Percentiles rank a stretch among this genome's conserved stretches.
These are phyloP conservation scores for Candida alai DNA, from an alignment of 805 yeast species.

Conservation along the genomic window DNA sequence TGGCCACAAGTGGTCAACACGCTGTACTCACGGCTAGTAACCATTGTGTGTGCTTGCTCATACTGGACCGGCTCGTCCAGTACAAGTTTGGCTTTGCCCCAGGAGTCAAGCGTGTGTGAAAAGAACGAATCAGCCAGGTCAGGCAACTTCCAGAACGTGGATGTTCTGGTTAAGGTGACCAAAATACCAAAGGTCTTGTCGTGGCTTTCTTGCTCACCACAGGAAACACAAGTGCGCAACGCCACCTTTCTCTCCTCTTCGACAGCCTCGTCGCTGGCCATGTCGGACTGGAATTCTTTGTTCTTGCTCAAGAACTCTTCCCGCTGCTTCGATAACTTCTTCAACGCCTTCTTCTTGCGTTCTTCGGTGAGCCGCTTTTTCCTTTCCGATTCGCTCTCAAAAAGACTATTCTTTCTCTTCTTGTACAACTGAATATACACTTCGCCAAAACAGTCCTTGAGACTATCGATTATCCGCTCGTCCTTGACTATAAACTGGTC, in stretches of 20 bases:
- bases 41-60: too few relatives aligned
- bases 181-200: conserved; percentile 58
- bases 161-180: conserved; percentile 42
- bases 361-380: conserved; percentile 55
- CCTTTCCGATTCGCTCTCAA: conserved; percentile 55
- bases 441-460: conserved; percentile 56
- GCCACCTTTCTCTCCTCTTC: conserved; percentile 15
- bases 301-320: conserved; percentile 40
- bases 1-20: conserved; percentile 49
- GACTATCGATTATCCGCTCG: conserved; percentile 45
- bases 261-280: conserved; percentile 5
- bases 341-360: conserved; percentile 58
- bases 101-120: conserved; percentile 18
- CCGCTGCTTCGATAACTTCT: conserved; percentile 57
- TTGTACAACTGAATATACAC: conserved; percentile 48
- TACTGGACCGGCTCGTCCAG: conserved; percentile 13
- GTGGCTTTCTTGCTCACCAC: conserved; percentile 49
- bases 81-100: conserved; percentile 20
- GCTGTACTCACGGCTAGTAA: conserved; percentile 15
- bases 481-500: conserved; percentile 49
- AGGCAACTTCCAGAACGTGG: conserved; percentile 49
- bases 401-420: conserved; percentile 33
- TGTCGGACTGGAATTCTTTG: conserved; percentile 13
- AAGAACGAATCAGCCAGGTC: conserved; percentile 12
- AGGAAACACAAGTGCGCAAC: conserved; percentile 48